A percentile compares a stretch with the other conserved stretches of the same genome.
phyloP scores from a whole-genome alignment of 768 basidiomycete species.

The Mrakia hoshinonis region DNA sequence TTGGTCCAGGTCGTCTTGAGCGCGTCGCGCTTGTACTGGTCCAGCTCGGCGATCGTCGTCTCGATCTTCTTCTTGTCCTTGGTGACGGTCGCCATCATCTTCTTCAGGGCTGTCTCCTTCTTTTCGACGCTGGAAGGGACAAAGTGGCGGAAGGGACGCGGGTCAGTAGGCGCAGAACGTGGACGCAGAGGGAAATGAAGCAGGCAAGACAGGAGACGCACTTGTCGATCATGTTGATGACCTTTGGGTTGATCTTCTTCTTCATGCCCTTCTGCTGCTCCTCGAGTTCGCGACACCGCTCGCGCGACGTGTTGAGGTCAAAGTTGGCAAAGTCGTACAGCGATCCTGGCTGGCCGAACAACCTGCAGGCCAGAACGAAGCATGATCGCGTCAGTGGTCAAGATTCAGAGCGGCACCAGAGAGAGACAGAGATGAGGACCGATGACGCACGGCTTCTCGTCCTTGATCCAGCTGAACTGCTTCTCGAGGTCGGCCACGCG shows the following conservation, averaged over 20 bases:
- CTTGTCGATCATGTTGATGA: constrained; percentile 92
- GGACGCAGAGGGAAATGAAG: background rate
- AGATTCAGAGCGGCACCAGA: background rate
- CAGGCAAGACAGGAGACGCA: constrained; percentile 41
- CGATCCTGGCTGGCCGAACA: constrained; percentile 72
- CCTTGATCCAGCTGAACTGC: constrained; percentile 74
- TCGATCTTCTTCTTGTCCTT: constrained; percentile 94
- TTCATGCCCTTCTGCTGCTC: constrained; percentile 74
- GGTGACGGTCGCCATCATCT: constrained; percentile 77
- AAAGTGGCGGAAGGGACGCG: background rate
- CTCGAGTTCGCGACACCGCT: constrained; percentile 66
- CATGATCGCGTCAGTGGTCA: background rate
- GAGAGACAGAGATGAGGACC: background rate
- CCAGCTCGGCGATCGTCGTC: constrained; percentile 82
- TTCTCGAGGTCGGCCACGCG: constrained; percentile 61
- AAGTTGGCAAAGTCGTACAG: constrained; percentile 68
- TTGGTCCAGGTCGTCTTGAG: constrained; percentile 92
- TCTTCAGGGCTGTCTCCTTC: constrained; percentile 73
- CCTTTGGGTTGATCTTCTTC: constrained; percentile 91
- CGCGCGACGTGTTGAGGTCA: constrained; percentile 54
- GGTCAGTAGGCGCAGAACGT: background rate
- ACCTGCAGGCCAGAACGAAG: constrained; percentile 44
- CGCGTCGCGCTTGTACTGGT: constrained; percentile 87
- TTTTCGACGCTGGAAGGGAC: constrained; percentile 68
- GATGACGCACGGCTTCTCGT: constrained; percentile 81